phyloP scores from a whole-genome alignment of 116 monocot species.

The Zostera marina region DNA sequence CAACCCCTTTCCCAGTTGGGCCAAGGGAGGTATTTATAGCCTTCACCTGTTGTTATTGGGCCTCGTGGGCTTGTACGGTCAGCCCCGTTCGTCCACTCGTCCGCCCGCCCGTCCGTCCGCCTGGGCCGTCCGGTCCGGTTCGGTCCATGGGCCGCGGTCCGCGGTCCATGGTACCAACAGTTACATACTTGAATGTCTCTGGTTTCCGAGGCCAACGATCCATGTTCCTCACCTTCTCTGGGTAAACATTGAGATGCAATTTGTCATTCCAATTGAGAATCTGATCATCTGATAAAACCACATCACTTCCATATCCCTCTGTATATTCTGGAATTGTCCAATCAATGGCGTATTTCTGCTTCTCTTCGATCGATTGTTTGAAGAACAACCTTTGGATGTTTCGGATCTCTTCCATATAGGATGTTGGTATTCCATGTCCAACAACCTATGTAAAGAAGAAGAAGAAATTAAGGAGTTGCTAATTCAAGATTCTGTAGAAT shows the following conservation, averaged over 20 bases:
- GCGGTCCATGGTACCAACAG: too few species aligned
- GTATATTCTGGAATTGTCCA: neutral
- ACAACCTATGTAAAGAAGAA: conserved; percentile 10
- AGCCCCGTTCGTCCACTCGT: too few species aligned
- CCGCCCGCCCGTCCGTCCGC: too few species aligned
- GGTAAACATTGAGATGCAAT: conserved; percentile 36
- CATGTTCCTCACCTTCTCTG: conserved; percentile 33
- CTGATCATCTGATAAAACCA: conserved; percentile 22
- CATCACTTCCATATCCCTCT: conserved; percentile 64
- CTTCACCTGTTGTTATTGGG: too few species aligned
- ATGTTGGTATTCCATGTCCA: conserved; percentile 17
- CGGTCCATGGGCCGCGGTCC: too few species aligned
- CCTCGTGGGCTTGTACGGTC: too few species aligned
- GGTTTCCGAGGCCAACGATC: conserved; percentile 41
- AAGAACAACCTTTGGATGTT: conserved; percentile 19
- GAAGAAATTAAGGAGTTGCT: too few species aligned
- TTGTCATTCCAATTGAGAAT: conserved; percentile 49
- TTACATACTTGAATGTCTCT: conserved; percentile 13
- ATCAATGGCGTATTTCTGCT: conserved; percentile 18
- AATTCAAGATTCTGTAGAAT: too few species aligned
- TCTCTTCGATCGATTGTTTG: conserved; percentile 23
- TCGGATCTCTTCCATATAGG: conserved; percentile 23
- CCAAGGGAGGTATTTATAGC: too few species aligned
- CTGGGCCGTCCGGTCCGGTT: too few species aligned
- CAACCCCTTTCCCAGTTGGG: too few species aligned